Base-by-base conservation (phyloP, 371 early-diverging fungal genomes). In the Mucor lusitanicus region DNA sequence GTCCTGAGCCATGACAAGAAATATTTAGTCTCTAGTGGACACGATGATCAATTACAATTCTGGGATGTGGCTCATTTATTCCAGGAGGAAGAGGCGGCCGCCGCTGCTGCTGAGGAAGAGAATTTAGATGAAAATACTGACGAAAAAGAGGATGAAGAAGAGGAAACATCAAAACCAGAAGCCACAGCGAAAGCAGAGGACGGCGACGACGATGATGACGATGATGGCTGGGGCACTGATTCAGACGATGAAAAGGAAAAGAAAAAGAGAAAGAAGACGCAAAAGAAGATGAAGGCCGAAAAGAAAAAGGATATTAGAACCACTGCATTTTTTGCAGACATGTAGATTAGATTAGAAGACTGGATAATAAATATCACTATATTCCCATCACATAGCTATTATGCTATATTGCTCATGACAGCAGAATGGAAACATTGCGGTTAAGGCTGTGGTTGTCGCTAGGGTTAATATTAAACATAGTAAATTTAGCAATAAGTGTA, bases 11-110 rank as follows among this genome's bases (percentile, higher is more conserved):
- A 87, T 60, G 92, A 92, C 73, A 85, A 87, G 60, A 78, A 84
- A 17, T 88, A 82, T 59, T 73, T 96, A 44, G 91, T 89, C 3
- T 91, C 89, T 46, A 89, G 90, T 64, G 91, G 94, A 30, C 97
- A 96, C 70, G 98, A 97, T 72, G 79, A 88, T 44, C 79, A 85
- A 13, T 86, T 98, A 32, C 88, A 90, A 60, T 93, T 97, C 73
- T 98, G 97, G 97, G 86, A 90, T 70, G 85, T 80, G 83, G 68
- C 71, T 15, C 71, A 87, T 65, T 74, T 91, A 19, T 86, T 87
- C 35, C 75, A 70, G 21, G 68, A 70, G 32, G 63, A 76, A 68
- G 70, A 69, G 1, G 67, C 68, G 33, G 72, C 68, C 5, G 58
- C 35, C 6, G 70, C 65, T 11, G 70, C 63, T 17, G 71, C 59